Conservation (phyloP, 257 asterid genomes). For the Solanum boliviense region DNA sequence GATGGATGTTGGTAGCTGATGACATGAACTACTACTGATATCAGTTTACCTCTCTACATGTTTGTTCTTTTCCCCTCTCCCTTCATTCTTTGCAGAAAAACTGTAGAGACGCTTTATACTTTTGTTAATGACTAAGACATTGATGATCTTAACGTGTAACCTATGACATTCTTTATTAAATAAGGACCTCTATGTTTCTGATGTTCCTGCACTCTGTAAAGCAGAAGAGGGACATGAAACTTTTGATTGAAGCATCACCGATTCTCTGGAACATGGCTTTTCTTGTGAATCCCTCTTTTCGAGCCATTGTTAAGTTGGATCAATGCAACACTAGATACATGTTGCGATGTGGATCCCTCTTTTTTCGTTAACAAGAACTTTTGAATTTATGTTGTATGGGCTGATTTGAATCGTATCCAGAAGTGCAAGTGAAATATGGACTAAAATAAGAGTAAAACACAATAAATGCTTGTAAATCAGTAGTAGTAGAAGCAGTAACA, state of each 20-base stretch:
- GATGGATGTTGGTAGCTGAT: not conserved
- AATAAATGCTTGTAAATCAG: not conserved
- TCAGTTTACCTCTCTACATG: not conserved
- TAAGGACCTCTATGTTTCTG: not conserved
- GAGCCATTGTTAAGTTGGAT: not conserved
- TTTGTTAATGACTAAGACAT: not conserved
- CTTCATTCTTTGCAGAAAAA: not conserved
- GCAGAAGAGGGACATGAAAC: not conserved
- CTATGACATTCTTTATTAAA: not conserved
- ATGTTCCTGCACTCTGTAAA: not conserved
- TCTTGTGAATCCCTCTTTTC: not conserved
- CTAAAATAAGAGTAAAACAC: not conserved
- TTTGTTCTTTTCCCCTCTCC: not conserved
- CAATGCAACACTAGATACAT: not conserved
- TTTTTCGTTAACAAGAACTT: not conserved
- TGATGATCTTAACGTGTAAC: not conserved
- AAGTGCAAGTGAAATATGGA: not conserved
- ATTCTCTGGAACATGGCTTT: not conserved
- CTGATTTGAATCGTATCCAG: not conserved
- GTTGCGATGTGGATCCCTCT: not conserved
- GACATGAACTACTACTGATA: not conserved
- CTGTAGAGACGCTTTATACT: not conserved
- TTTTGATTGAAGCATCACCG: not conserved
- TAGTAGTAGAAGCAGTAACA: not conserved
- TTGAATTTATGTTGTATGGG: not conserved